A percentile compares a stretch with the other conserved stretches of the same genome.
Evolutionary conservation across 768 basidiomycete genomes (phyloP).

Genomic region (Royoungia palumana): DNA sequence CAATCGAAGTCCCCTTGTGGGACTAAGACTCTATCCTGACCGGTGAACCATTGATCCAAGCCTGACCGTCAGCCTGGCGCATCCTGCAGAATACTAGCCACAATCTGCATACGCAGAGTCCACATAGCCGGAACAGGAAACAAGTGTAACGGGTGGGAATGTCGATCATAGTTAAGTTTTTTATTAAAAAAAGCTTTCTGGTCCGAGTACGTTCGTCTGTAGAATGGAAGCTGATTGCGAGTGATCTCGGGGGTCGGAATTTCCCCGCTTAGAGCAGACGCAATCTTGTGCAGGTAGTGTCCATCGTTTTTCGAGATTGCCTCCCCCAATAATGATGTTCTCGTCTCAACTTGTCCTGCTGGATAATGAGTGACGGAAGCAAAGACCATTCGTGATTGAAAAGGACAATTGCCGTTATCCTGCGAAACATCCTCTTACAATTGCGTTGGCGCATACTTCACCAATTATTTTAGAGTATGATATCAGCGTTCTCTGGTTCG

Average conservation of each 20-base stretch:
- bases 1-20: conserved; percentile 16
- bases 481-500: conserved; percentile 1
- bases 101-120: not conserved
- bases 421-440: conserved; percentile 86
- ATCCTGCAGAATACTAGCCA: not conserved
- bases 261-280: too few relatives aligned
- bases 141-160: not conserved
- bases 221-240: too few relatives aligned
- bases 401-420: conserved; percentile 83
- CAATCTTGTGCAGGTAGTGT: too few relatives aligned
- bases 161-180: conserved; percentile 35
- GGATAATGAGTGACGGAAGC: not conserved
- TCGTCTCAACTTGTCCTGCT: conserved; percentile 98
- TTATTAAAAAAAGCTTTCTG: conserved; percentile 35
- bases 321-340: conserved; percentile 86
- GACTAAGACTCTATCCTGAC: not conserved
- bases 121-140: not conserved
- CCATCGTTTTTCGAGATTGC: conserved; percentile 61
- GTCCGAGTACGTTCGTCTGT: conserved; percentile 45
- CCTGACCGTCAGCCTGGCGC: not conserved
- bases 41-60: not conserved
- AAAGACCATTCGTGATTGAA: conserved; percentile 72
- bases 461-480: conserved; percentile 54
- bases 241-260: too few relatives aligned
- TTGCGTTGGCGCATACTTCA: conserved; percentile 76